phyloP scores from a whole-genome alignment of 2,329 filamentous ascomycete species.

The Didymella pomorum region DNA sequence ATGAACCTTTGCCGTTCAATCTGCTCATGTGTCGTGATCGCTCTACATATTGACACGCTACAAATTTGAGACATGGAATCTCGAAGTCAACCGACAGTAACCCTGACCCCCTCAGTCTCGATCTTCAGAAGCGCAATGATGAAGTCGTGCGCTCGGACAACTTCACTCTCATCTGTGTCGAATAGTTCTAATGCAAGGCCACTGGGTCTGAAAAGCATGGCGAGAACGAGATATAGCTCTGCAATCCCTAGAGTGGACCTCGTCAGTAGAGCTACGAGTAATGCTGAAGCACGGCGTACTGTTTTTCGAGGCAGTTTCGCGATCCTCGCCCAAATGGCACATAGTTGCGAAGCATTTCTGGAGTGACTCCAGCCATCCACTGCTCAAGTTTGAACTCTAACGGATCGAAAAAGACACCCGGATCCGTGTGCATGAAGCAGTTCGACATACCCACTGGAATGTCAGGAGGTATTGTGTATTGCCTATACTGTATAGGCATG shows the following conservation, averaged over 20 bases:
- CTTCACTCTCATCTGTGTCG: not conserved
- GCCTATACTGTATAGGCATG: too few relatives aligned
- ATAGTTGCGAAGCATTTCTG: not conserved
- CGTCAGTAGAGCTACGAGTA: too few relatives aligned
- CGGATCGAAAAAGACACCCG: too few relatives aligned
- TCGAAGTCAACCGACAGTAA: not conserved
- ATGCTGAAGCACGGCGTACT: not conserved
- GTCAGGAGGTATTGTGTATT: too few relatives aligned
- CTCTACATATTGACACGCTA: not conserved
- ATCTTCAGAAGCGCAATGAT: not conserved
- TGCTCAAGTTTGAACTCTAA: too few relatives aligned
- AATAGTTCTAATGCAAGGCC: not conserved
- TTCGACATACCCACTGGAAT: too few relatives aligned
- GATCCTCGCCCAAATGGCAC: not conserved
- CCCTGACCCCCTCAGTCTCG: not conserved
- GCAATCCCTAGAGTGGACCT: not conserved
- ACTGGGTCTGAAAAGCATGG: not conserved
- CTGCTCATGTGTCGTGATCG: too few relatives aligned
- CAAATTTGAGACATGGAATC: not conserved
- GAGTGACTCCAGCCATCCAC: not conserved
- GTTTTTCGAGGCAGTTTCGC: not conserved
- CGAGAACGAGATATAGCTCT: not conserved
- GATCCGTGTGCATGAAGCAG: too few relatives aligned
- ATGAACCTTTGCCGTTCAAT: too few relatives aligned
- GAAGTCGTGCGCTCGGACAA: not conserved